Base-by-base conservation (phyloP, 352 stramenopile species). In the Elongisporangium anandrum region DNA sequence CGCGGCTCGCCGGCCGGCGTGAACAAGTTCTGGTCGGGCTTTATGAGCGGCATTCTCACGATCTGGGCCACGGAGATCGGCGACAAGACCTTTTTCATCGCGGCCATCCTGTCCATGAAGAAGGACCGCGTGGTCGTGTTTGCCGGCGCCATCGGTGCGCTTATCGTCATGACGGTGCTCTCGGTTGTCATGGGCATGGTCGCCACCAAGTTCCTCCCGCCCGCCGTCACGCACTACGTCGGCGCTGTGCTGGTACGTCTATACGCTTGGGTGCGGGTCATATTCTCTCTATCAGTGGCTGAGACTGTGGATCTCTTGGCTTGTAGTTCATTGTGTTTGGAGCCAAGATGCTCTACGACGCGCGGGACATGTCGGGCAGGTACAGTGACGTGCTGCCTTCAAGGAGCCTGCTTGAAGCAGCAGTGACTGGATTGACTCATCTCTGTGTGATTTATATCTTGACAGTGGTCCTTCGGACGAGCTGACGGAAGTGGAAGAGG, bases 41-140 rank as follows among this genome's bases (percentile, higher is more conserved):
- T 95, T 49, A 63, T 90, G 57, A 95, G 79, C 66, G 82, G 85
- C 63, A 91, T 99, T 64, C 76, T 96, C 57, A 94, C 98, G 54
- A 98, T 99, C 57, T 99, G 98, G 81, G 88, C 98, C 20, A 99
- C 96, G 56, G 97, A 99, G 73, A 98, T 99, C 64, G 97, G 97
- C 54, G 97, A 99, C 84, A 99, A 99, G 68, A 99, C 97, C n/a
- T 99, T 99, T 68, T 99, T 99, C 74, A 99, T 99, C 63, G 97
- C 96, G 1, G 96, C 92, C 47, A 96, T 99, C 65, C 65, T 99
- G 53, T 97, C 96, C 23, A 97, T 98, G 77, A 98, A 98, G 72
- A 90, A 97, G 54, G 95, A 96, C 59, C 82, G 90, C 51, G 77
- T 98, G 20, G 88, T 99, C 50, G 97, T 98, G 16, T 99, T 99